Evolutionary conservation across 2,329 filamentous ascomycete species (phyloP).

Genomic region (Didymella segeticola): DNA sequence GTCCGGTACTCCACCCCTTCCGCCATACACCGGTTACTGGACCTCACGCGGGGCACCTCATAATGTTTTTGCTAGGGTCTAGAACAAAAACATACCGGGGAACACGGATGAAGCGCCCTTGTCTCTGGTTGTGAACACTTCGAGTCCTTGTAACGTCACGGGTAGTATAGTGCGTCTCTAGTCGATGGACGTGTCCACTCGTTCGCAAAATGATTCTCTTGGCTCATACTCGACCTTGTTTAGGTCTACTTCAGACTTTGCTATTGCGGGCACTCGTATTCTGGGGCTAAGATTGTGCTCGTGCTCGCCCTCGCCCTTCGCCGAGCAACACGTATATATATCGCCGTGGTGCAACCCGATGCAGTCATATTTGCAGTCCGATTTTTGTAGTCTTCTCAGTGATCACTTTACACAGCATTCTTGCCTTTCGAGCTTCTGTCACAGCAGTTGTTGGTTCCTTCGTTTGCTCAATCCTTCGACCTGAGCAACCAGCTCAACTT

Average conservation of each 20-base stretch:
- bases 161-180: slow-evolving; percentile 11
- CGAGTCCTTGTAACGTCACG: slow-evolving; percentile 7
- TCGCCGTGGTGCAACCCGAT: slow-evolving; percentile 1
- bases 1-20: slow-evolving; percentile 9
- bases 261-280: neutral
- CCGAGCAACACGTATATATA: slow-evolving; percentile 12
- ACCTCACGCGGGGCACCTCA: neutral
- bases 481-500: neutral
- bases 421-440: neutral
- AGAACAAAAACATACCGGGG: slow-evolving; percentile 18
- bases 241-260: slow-evolving; percentile 5
- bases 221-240: slow-evolving; percentile 3
- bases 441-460: neutral
- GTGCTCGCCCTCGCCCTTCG: neutral
- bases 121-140: slow-evolving; percentile 7
- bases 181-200: slow-evolving; percentile 6
- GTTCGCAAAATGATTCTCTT: slow-evolving; percentile 4
- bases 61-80: slow-evolving; percentile 19
- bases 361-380: neutral
- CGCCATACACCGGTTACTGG: slow-evolving; percentile 15
- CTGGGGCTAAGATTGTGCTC: neutral
- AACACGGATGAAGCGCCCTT: slow-evolving; percentile 16
- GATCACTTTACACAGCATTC: neutral
- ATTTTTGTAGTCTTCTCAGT: neutral
- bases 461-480: neutral